Evolutionary conservation across 495 filamentous ascomycete species (phyloP).

Genomic region (Daldinia childiae): DNA sequence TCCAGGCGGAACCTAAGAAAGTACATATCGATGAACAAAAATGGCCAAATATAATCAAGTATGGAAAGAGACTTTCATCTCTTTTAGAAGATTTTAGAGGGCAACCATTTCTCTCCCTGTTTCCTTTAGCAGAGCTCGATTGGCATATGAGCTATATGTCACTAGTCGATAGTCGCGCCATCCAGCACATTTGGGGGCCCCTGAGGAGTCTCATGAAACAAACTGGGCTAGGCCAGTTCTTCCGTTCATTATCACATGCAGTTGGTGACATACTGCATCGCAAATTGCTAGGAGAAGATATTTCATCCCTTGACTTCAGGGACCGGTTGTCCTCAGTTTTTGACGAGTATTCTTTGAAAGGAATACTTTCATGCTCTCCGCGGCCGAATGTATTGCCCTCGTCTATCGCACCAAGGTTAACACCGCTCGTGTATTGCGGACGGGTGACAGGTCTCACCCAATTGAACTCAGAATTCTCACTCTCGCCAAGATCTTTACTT

Average conservation of each 20-base stretch:
- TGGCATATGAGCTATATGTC: neutral
- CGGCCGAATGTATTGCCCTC: neutral
- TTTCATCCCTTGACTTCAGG: neutral
- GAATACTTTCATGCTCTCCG: neutral
- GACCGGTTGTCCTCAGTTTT: neutral
- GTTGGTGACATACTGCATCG: neutral
- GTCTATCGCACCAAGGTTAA: neutral
- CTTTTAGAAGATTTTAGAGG: constrained; percentile 9
- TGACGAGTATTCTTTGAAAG: neutral
- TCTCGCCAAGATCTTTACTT: neutral
- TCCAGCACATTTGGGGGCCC: neutral
- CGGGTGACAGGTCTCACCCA: neutral
- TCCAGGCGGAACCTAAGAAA: neutral
- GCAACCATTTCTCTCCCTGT: neutral
- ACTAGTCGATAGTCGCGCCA: neutral
- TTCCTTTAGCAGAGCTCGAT: constrained; percentile 1
- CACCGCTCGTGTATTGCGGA: neutral
- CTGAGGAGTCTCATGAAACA: constrained; percentile 1
- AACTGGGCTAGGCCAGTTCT: constrained; percentile 9
- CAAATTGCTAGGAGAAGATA: neutral
- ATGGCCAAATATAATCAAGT: neutral
- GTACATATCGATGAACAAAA: neutral
- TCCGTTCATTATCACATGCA: neutral
- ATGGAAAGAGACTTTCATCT: constrained; percentile 1
- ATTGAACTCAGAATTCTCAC: neutral